Percentiles rank a stretch among this genome's conserved stretches.
Conservation (phyloP, 768 basidiomycete genomes). For the Jaapia argillacea region DNA sequence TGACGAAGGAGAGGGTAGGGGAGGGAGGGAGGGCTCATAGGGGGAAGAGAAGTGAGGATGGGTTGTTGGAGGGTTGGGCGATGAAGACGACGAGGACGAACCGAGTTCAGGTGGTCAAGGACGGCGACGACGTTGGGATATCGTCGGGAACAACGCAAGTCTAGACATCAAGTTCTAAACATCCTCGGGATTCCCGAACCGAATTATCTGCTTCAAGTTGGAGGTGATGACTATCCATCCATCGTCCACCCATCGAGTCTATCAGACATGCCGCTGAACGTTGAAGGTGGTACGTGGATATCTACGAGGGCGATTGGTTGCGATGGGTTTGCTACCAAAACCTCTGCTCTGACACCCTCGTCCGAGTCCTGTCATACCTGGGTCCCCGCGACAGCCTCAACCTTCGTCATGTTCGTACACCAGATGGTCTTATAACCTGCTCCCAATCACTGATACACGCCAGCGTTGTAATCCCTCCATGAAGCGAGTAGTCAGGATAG, state of each 20-base stretch:
- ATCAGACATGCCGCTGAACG: conserved; percentile 9
- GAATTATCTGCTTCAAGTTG: conserved; percentile 8
- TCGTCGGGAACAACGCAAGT: conserved; percentile 15
- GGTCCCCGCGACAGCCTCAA: conserved; percentile 43
- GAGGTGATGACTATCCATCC: too few relatives aligned
- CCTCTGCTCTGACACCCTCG: conserved; percentile 32
- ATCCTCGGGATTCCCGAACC: conserved; percentile 32
- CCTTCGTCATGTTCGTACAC: conserved; percentile 11
- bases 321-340: conserved; percentile 10
- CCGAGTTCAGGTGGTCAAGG: conserved; percentile 18
- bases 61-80: not conserved
- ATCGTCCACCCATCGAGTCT: not conserved
- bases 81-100: conserved; percentile 9
- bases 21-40: not conserved
- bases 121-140: conserved; percentile 17
- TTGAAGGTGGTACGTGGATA: conserved; percentile 6
- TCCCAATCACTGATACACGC: conserved; percentile 8
- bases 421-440: conserved; percentile 31
- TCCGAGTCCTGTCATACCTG: too few relatives aligned
- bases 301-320: not conserved
- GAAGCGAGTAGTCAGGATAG: too few relatives aligned
- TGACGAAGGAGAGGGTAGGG: conserved; percentile 5
- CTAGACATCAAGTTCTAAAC: conserved; percentile 40
- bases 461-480: too few relatives aligned
- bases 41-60: not conserved